phyloP scores from a whole-genome alignment of 495 filamentous ascomycete species.

The Patellaria atrata region DNA sequence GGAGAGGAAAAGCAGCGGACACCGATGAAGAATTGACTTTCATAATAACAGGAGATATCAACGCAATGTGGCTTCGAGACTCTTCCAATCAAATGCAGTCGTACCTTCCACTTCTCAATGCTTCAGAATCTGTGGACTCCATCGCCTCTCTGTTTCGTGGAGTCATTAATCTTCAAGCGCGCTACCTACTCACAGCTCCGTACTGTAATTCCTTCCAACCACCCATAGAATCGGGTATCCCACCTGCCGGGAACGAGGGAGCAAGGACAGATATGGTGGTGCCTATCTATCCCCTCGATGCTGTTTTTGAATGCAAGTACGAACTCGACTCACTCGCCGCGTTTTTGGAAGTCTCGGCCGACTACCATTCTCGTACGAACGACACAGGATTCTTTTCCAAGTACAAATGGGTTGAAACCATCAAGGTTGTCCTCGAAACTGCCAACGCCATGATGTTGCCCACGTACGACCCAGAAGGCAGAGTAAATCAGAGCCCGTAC shows the following conservation, averaged over 20 bases:
- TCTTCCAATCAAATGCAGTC: conserved; percentile 52
- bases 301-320: conserved; percentile 53
- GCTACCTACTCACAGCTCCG: conserved; percentile 43
- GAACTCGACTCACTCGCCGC: conserved; percentile 55
- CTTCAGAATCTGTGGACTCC: conserved; percentile 33
- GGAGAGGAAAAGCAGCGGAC: conserved; percentile 42
- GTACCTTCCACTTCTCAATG: conserved; percentile 43
- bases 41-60: conserved; percentile 50
- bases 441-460: conserved; percentile 44
- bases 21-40: conserved; percentile 50
- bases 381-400: conserved; percentile 45
- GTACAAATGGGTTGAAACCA: conserved; percentile 44
- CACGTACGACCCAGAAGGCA: conserved; percentile 42
- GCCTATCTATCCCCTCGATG: conserved; percentile 34
- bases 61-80: conserved; percentile 60
- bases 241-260: conserved; percentile 34
- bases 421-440: conserved; percentile 39
- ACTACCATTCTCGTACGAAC: conserved; percentile 41
- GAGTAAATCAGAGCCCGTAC: conserved; percentile 37
- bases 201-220: conserved; percentile 55
- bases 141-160: conserved; percentile 47
- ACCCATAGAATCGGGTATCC: conserved; percentile 38
- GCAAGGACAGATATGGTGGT: conserved; percentile 32
- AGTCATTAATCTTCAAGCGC: conserved; percentile 50
- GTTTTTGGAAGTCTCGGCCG: conserved; percentile 45